Evolutionary conservation across 2,329 filamentous ascomycete species (phyloP), one percentile per base, ranked within the genome.

Genomic region (Phaeomoniella chlamydospora): DNA sequence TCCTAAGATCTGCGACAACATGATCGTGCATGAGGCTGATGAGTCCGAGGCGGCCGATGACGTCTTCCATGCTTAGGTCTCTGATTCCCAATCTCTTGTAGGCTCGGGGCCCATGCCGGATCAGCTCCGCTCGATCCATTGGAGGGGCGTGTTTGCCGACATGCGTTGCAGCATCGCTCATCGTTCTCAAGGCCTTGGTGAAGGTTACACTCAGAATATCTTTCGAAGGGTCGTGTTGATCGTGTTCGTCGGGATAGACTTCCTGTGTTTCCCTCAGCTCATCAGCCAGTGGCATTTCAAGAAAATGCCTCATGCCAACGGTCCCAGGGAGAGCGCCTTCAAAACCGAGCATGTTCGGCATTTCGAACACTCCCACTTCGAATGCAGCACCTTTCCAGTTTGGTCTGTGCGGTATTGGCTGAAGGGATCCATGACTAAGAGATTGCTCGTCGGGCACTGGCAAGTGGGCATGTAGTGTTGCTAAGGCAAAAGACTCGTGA

Each of bases 341-440:
- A 11, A 55, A 51, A 13, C 54, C 56, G 3, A 65, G 50, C 64
- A 68, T 67, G 38, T 63, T 67, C 0, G 64, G 64, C 2, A 64
- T 51, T 43, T 68, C 64, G 34, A 60, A 63, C 10, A 62, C 52
- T 2, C 59, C 59, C 2, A 62, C 43, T 30, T 64, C 60, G 37
- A 63, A 63, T 54, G 3, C 59, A 54, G 35, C 56, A 46, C 41
- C 51, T 61, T 10, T 43, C 41, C 3, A 47, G 47, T 19, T 45
- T 48, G 5, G 43, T 43, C 14, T 43, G 42, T 15, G 4, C n/a
- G 16, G 12, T 19, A 35, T 11, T 17, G n/a, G 6, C 18, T n/a
- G 22, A 26, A n/a, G 6, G n/a, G 22, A 26, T 9, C n/a, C 9
- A 26, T 26, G 22, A 4, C n/a, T 18, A n/a, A 17, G 15, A 22